A percentile compares a stretch with the other conserved stretches of the same genome.
Conservation (phyloP, 352 stramenopile species). For the Globisporangium camurandrum region DNA sequence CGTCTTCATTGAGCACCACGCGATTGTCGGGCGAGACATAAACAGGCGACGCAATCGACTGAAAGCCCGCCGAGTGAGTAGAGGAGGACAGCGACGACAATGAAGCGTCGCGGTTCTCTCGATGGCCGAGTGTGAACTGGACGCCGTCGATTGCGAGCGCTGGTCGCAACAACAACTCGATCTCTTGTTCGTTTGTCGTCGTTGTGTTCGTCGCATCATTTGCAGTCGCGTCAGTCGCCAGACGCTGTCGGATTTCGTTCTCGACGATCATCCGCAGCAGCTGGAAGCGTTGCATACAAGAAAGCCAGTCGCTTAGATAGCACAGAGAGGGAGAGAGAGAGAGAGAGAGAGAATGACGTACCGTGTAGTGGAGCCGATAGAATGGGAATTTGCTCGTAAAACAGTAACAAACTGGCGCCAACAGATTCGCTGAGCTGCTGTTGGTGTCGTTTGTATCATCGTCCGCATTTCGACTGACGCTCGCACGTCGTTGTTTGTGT, state of each 20-base stretch:
- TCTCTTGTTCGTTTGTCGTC: constrained; percentile 38
- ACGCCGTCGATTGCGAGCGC: constrained; percentile 39
- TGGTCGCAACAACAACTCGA: constrained; percentile 51
- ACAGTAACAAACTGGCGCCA: constrained; percentile 74
- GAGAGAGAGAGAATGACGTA: constrained; percentile 13
- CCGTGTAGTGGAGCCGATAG: constrained; percentile 79
- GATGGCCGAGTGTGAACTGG: constrained; percentile 45
- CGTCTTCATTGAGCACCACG: constrained; percentile 44
- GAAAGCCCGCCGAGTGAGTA: constrained; percentile 11
- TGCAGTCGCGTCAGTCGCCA: neutral
- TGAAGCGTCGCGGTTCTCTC: constrained; percentile 28
- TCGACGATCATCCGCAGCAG: constrained; percentile 64
- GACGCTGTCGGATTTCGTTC: constrained; percentile 38
- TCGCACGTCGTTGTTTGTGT: constrained; percentile 2
- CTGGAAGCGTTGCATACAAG: too few species aligned
- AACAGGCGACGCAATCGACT: constrained; percentile 32
- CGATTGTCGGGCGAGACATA: constrained; percentile 22
- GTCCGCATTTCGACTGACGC: too few species aligned
- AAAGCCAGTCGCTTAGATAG: too few species aligned
- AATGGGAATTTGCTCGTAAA: constrained; percentile 86
- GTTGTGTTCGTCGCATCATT: constrained; percentile 2
- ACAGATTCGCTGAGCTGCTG: neutral
- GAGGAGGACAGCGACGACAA: neutral
- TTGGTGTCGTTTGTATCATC: too few species aligned
- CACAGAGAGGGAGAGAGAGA: neutral